Evolutionary conservation across 345 rosid species (phyloP).

Genomic region (Aquilaria yunnanensis): DNA sequence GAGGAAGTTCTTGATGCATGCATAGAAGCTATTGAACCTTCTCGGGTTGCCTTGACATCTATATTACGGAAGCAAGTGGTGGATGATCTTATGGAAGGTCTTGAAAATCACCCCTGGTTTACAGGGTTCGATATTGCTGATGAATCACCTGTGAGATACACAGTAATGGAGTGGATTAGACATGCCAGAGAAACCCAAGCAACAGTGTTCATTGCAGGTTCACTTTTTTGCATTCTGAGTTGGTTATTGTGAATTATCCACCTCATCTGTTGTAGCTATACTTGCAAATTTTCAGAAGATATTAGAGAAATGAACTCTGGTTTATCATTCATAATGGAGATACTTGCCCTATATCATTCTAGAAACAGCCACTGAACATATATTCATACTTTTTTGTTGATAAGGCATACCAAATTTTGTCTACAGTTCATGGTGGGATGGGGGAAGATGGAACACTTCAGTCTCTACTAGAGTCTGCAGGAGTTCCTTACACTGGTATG

Average conservation of each 20-base stretch:
- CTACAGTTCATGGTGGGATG: conserved; percentile 89
- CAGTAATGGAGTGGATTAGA: conserved; percentile 71
- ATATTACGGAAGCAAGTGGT: conserved; percentile 67
- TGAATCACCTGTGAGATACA: conserved; percentile 45
- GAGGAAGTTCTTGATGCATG: conserved; percentile 94
- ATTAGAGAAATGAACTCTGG: no score
- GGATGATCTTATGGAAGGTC: conserved; percentile 65
- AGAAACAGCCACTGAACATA: no score
- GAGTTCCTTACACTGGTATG: conserved; percentile 78
- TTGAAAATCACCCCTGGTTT: conserved; percentile 69
- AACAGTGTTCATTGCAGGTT: conserved; percentile 90
- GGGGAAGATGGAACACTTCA: conserved; percentile 98
- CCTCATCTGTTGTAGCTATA: background rate
- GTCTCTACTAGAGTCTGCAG: conserved; percentile 67
- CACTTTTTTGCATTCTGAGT: conserved; percentile 4
- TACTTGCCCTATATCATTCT: no score
- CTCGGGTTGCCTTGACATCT: conserved; percentile 74
- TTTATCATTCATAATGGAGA: no score
- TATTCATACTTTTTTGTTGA: no score
- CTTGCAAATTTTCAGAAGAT: no score
- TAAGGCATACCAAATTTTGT: background rate
- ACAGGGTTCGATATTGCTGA: conserved; percentile 76
- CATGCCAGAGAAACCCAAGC: conserved; percentile 63
- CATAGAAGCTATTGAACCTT: conserved; percentile 79
- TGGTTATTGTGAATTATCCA: background rate